A percentile compares a stretch with the other conserved stretches of the same genome.
Conservation (phyloP, 2,329 filamentous ascomycete species). For the Aspergillus glaucus region DNA sequence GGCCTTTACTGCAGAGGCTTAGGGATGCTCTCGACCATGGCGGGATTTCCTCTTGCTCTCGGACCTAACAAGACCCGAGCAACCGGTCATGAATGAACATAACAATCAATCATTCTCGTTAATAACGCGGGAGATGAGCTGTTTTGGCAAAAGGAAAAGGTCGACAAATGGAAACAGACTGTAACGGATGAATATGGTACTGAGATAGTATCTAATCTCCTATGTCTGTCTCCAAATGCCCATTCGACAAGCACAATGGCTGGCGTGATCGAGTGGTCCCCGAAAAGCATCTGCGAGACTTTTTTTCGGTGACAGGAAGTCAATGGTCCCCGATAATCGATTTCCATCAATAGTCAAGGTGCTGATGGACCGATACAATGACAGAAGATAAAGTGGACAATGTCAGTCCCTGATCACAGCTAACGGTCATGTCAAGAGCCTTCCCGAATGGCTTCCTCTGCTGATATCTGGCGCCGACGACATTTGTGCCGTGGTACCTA, state of each 20-base stretch:
- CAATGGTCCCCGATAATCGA: neutral
- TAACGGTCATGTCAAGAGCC: neutral
- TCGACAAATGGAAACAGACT: neutral
- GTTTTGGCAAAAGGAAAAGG: neutral
- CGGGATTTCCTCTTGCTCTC: neutral
- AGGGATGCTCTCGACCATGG: neutral
- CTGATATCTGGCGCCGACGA: no score
- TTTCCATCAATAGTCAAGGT: neutral
- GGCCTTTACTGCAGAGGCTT: neutral
- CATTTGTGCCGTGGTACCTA: no score
- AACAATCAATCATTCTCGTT: neutral
- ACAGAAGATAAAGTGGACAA: constrained; percentile 10
- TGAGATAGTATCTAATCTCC: neutral
- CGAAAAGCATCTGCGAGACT: neutral
- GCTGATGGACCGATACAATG: neutral
- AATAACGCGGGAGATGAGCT: neutral
- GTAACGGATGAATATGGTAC: neutral
- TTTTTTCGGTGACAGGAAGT: neutral
- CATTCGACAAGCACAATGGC: neutral
- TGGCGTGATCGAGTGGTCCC: neutral
- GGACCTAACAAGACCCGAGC: neutral
- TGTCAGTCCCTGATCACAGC: constrained; percentile 5
- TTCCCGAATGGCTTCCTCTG: neutral
- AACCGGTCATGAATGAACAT: neutral
- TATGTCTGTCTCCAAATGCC: neutral